phyloP scores from a whole-genome alignment of 805 yeast genomes.

The Candida ponderosae region DNA sequence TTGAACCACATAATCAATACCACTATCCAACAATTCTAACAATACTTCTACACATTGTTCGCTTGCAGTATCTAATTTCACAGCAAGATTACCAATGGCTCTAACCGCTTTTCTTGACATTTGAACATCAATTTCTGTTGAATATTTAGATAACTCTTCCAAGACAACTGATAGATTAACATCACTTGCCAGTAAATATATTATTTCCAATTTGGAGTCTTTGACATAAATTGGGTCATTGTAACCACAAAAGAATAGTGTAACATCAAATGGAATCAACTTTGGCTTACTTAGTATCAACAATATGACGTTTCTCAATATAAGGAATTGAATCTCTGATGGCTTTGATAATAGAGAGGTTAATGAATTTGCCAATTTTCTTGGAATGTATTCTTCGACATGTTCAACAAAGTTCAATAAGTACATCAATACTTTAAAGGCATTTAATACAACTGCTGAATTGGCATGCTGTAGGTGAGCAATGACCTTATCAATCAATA shows the following conservation, averaged over 20 bases:
- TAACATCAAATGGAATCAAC: conserved; percentile 59
- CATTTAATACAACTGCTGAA: conserved; percentile 71
- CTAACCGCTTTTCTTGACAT: conserved; percentile 84
- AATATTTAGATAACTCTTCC: conserved; percentile 76
- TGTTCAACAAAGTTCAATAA: conserved; percentile 60
- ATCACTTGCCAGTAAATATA: conserved; percentile 69
- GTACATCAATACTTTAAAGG: conserved; percentile 67
- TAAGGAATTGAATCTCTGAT: conserved; percentile 76
- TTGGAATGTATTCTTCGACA: conserved; percentile 49
- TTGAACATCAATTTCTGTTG: conserved; percentile 76
- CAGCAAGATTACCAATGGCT: conserved; percentile 85
- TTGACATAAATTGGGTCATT: conserved; percentile 85
- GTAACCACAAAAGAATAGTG: conserved; percentile 72
- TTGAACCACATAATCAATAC: conserved; percentile 68
- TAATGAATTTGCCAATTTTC: conserved; percentile 60
- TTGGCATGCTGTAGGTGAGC: conserved; percentile 78
- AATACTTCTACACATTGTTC: conserved; percentile 57
- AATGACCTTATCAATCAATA: conserved; percentile 52
- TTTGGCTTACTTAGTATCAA: conserved; percentile 59
- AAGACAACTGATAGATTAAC: conserved; percentile 53
- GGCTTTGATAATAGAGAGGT: conserved; percentile 66
- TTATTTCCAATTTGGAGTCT: conserved; percentile 83
- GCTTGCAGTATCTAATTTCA: conserved; percentile 60
- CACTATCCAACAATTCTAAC: conserved; percentile 50
- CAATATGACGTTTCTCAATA: conserved; percentile 71